These are phyloP conservation scores for Lepidium campestre DNA, from an alignment of 441 rosid species.

Conservation along the genomic window DNA sequence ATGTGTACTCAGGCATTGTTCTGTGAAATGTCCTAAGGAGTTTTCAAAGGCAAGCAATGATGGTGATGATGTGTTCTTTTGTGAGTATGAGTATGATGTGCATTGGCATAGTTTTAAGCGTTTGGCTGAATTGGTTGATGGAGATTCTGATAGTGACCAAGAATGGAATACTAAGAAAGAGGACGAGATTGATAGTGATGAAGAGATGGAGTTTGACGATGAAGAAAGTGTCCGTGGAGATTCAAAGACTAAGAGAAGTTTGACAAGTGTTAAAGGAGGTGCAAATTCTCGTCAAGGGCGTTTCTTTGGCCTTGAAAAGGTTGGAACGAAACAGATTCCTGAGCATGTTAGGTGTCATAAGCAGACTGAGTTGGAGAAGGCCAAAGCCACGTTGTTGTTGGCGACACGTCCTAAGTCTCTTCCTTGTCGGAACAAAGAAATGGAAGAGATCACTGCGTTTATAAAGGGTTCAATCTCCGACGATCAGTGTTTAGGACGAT, in stretches of 20 bases:
- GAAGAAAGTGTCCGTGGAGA: conserved; percentile 32
- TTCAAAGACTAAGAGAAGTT: conserved; percentile 34
- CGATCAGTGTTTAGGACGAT: conserved; percentile 88
- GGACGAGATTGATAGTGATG: conserved; percentile 48
- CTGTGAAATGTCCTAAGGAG: conserved; percentile 66
- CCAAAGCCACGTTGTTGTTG: conserved; percentile 76
- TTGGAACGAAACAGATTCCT: conserved; percentile 84
- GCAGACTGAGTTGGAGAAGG: conserved; percentile 83
- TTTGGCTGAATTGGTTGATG: conserved; percentile 50
- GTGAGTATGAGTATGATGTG: conserved; percentile 92
- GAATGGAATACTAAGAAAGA: conserved; percentile 59
- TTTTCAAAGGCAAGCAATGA: conserved; percentile 61
- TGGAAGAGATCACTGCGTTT: conserved; percentile 82
- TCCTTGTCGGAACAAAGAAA: conserved; percentile 91
- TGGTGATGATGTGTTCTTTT: conserved; percentile 87
- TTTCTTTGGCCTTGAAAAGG: conserved; percentile 80
- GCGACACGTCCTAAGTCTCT: conserved; percentile 77
- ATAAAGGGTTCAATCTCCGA: conserved; percentile 80
- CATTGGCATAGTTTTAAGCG: conserved; percentile 92
- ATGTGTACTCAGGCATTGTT: conserved; percentile 74
- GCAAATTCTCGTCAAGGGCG: conserved; percentile 73
- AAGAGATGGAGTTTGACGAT: conserved; percentile 52
- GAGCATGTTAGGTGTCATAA: conserved; percentile 85
- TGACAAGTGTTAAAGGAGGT: conserved; percentile 39
- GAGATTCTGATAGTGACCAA: conserved; percentile 63